Conservation (phyloP, 2,329 filamentous ascomycete genomes). For the Verticillium nonalfalfae region DNA sequence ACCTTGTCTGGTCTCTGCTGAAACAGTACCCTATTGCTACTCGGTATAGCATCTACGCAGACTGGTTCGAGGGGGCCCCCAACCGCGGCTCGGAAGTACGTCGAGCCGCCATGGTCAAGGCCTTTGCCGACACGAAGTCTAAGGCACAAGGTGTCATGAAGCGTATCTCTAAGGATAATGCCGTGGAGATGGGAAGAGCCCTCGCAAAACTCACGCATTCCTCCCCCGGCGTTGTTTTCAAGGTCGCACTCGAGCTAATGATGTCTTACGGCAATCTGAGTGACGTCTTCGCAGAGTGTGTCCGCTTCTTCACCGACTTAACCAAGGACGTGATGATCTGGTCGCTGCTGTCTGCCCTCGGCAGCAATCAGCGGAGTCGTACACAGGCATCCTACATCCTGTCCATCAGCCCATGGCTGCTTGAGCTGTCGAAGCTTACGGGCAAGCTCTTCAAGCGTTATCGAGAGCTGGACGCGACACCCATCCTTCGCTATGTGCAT, state of each 20-base stretch:
- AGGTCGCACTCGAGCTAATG: constrained; percentile 81
- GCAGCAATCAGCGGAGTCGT: constrained; percentile 54
- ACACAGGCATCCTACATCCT: constrained; percentile 57
- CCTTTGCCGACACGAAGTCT: constrained; percentile 68
- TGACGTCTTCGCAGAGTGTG: constrained; percentile 89
- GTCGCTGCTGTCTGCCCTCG: constrained; percentile 73
- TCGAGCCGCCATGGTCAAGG: constrained; percentile 58
- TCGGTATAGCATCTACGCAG: constrained; percentile 84
- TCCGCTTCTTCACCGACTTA: constrained; percentile 85
- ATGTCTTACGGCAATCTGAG: constrained; percentile 94
- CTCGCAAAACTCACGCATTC: constrained; percentile 90
- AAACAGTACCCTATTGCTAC: constrained; percentile 69
- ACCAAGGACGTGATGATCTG: constrained; percentile 92
- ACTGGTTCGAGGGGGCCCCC: constrained; percentile 82
- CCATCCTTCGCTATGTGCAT: constrained; percentile 84
- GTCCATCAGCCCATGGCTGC: constrained; percentile 85
- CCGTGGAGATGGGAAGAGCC: constrained; percentile 76
- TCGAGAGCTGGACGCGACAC: constrained; percentile 72
- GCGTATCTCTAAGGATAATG: constrained; percentile 80
- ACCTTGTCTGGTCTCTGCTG: constrained; percentile 80
- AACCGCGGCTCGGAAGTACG: neutral
- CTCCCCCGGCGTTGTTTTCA: constrained; percentile 87
- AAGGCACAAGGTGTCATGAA: constrained; percentile 86
- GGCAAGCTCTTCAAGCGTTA: constrained; percentile 87
- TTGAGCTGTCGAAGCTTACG: constrained; percentile 83